A percentile compares a stretch with the other conserved stretches of the same genome.
Conservation (phyloP, 306 rosid genomes). For the Chamaecrista fasciculata region DNA sequence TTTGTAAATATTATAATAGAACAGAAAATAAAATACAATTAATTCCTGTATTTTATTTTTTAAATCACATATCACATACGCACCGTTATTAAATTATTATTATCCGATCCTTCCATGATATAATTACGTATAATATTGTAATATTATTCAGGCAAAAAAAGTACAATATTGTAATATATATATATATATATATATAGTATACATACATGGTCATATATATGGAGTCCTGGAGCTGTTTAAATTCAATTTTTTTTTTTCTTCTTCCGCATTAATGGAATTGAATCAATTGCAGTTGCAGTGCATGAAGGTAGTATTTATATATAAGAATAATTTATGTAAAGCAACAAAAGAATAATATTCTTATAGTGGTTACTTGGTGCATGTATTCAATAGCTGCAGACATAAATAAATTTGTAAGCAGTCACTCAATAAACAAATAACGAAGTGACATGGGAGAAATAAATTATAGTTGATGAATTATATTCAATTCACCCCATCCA, state of each 20-base stretch:
- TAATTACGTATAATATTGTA: neutral
- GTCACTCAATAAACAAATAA: neutral
- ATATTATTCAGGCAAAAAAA: neutral
- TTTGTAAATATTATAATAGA: neutral
- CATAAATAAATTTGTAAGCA: neutral
- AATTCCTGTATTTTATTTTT: neutral
- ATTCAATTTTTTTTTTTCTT: neutral
- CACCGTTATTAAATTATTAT: no score
- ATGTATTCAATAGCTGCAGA: neutral
- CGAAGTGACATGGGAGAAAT: conserved; percentile 25
- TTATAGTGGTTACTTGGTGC: neutral
- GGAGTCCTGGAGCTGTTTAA: no score
- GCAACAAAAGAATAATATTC: neutral
- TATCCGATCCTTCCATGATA: neutral
- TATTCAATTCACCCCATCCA: conserved; percentile 34
- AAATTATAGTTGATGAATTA: conserved; percentile 3
- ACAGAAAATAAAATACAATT: neutral
- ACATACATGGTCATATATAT: no score
- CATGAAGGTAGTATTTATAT: neutral
- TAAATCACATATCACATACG: neutral
- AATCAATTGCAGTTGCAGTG: neutral
- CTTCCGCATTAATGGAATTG: neutral
- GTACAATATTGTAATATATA: no score
- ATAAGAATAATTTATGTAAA: neutral
- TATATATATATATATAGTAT: no score